Evolutionary conservation across 2,329 filamentous ascomycete species (phyloP).

Genomic region (Trichoderma arundinaceum): DNA sequence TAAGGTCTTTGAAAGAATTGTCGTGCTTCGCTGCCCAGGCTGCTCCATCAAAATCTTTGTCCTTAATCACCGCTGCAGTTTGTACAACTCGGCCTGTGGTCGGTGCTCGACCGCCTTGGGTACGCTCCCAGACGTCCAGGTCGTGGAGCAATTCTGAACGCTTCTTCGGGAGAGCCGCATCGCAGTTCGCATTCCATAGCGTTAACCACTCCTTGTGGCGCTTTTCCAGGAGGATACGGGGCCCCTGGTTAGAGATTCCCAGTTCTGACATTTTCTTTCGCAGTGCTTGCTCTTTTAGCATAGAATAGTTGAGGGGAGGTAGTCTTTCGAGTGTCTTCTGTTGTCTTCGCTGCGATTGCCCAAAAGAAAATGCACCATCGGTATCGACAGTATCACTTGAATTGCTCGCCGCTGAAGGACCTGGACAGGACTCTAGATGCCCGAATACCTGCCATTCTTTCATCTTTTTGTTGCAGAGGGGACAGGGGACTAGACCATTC

Average conservation of each 20-base stretch:
- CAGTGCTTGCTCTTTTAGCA: conserved; percentile 79
- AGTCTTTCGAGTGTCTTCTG: conserved; percentile 64
- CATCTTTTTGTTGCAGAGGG: conserved; percentile 80
- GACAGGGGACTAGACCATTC: conserved; percentile 82
- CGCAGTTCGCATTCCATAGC: conserved; percentile 96
- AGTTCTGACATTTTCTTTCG: conserved; percentile 82
- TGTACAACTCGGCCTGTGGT: conserved; percentile 46
- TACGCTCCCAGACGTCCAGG: conserved; percentile 84
- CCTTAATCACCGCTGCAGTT: conserved; percentile 64
- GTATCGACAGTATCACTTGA: not conserved
- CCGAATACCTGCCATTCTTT: conserved; percentile 76
- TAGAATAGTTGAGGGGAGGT: conserved; percentile 81
- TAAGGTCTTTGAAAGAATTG: conserved; percentile 76
- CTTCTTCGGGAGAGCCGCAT: conserved; percentile 73
- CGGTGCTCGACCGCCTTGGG: conserved; percentile 68
- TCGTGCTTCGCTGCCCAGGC: conserved; percentile 78
- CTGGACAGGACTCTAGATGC: conserved; percentile 74
- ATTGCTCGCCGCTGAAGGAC: conserved; percentile 42
- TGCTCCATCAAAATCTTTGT: conserved; percentile 84
- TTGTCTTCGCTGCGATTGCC: conserved; percentile 39
- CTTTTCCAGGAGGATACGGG: conserved; percentile 71
- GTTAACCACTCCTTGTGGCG: conserved; percentile 94
- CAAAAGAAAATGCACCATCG: conserved; percentile 27
- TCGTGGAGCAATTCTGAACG: conserved; percentile 77
- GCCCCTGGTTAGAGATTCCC: conserved; percentile 74